Base-by-base conservation (phyloP, 1,284 basidiomycete genomes). In the Sanghuangporus sanghuang region DNA sequence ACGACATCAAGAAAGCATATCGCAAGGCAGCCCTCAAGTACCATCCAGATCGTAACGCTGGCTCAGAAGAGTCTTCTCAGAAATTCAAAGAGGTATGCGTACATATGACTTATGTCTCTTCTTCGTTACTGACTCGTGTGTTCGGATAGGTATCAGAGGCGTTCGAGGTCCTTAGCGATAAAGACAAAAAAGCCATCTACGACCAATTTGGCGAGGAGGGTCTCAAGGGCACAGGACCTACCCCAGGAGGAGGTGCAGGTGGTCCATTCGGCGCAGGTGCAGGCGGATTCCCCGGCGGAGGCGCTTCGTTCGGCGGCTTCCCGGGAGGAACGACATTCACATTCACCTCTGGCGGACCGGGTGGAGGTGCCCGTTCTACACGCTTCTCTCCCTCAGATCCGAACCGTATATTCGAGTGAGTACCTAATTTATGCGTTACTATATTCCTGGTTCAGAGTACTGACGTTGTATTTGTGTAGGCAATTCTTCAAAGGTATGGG, bases 201-300 rank as follows among this genome's bases (percentile, higher is more conserved):
- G 96, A 99, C 75, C 94, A 96, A 69, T 91, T 95, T 66, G 96
- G 96, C 39, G 96, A 98, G 75, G 96, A 98, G 68, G 96, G 96
- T 1, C 82, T 98, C 68, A 98, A 98, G 74, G 83, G 82, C 18
- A 83, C 84, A 40, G 81, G 80, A 40, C 82, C 79, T 0, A 75
- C 77, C 14, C 71, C 83, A 38, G 80, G 84, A 62, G 81, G 82
- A 6, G 80, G 82, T 57, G 80, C 80, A 7, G 73, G 76, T 14
- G 67, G 67, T 40, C 73, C 76, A 16, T 75, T 76, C 55, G 74
- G 76, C 14, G 78, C 78, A 58, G 44, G 27, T 32, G 27, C 27
- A 32, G 74, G 78, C 40, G 76, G 77, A 9, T 81, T 83, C 61
- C 81, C 81, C 32, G 78, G 79, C 21, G 86, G 70, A 6, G 64